Conservation (phyloP, 2,329 filamentous ascomycete genomes). For the Metarhizium robertsii region DNA sequence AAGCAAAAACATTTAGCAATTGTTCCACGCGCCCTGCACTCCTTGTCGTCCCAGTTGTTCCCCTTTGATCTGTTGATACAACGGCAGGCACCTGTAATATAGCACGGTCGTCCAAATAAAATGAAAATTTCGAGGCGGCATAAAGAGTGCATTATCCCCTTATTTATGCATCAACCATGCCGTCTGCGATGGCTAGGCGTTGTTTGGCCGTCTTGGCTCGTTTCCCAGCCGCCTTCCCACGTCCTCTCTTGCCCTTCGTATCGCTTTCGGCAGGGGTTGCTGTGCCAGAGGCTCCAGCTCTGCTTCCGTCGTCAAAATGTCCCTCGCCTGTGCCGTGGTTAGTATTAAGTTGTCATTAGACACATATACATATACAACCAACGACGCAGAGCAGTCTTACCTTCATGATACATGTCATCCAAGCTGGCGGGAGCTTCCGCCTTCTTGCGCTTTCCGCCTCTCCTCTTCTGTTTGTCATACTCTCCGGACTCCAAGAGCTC, state of each 20-base stretch:
- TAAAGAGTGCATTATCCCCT: background rate
- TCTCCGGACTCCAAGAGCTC: constrained; percentile 70
- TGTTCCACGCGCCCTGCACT: constrained; percentile 1
- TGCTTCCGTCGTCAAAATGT: constrained; percentile 82
- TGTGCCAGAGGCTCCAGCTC: constrained; percentile 60
- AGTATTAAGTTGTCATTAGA: background rate
- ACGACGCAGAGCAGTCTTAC: constrained; percentile 43
- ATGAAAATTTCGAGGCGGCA: background rate
- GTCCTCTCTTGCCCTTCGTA: constrained; percentile 41
- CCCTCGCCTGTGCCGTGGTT: constrained; percentile 65
- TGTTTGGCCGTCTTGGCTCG: constrained; percentile 61
- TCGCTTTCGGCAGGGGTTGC: constrained; percentile 66
- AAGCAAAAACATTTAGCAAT: background rate
- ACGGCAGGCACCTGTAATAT: background rate
- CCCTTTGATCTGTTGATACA: constrained; percentile 5
- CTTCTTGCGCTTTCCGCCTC: constrained; percentile 47
- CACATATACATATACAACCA: background rate
- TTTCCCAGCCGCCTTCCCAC: constrained; percentile 41
- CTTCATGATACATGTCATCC: constrained; percentile 99
- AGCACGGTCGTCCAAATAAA: background rate
- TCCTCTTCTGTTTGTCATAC: constrained; percentile 55
- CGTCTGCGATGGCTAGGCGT: constrained; percentile 58
- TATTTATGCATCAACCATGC: constrained; percentile 26
- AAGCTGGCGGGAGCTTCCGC: constrained; percentile 53
- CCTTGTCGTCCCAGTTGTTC: background rate